phyloP scores from a whole-genome alignment of 495 filamentous ascomycete species.

The Penicillium riverlandense region DNA sequence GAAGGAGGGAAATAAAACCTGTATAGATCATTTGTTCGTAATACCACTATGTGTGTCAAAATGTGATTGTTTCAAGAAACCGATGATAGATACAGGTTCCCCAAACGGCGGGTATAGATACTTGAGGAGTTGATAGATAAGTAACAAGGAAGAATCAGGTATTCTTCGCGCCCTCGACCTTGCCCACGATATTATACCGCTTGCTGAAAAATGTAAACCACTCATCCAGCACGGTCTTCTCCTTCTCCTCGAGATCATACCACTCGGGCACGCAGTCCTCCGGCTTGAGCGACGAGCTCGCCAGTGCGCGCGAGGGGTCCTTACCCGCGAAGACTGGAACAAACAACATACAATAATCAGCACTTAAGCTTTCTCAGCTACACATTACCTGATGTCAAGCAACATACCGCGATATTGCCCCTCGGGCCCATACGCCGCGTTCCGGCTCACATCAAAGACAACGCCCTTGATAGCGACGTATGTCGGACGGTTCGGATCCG shows the following conservation, averaged over 20 bases:
- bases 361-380: neutral
- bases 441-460: conserved; percentile 89
- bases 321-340: conserved; percentile 84
- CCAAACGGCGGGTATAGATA: conserved; percentile 6
- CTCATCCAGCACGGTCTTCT: conserved; percentile 77
- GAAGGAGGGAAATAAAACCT: too few species aligned
- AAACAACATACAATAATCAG: conserved; percentile 7
- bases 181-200: conserved; percentile 87
- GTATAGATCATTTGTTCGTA: too few species aligned
- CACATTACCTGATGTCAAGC: neutral
- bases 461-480: conserved; percentile 95
- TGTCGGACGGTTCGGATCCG: conserved; percentile 60
- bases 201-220: conserved; percentile 97
- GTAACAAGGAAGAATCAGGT: conserved; percentile 5
- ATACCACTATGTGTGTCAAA: too few species aligned
- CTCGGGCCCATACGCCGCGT: conserved; percentile 73
- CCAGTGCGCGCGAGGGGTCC: conserved; percentile 86
- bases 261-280: conserved; percentile 82
- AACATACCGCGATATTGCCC: conserved; percentile 76
- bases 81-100: neutral
- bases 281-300: conserved; percentile 72
- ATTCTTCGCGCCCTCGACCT: conserved; percentile 49
- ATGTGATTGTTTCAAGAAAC: too few species aligned
- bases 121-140: neutral
- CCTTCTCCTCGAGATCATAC: conserved; percentile 78